phyloP scores from a whole-genome alignment of 768 basidiomycete genomes.

The Coprinellus micaceus region DNA sequence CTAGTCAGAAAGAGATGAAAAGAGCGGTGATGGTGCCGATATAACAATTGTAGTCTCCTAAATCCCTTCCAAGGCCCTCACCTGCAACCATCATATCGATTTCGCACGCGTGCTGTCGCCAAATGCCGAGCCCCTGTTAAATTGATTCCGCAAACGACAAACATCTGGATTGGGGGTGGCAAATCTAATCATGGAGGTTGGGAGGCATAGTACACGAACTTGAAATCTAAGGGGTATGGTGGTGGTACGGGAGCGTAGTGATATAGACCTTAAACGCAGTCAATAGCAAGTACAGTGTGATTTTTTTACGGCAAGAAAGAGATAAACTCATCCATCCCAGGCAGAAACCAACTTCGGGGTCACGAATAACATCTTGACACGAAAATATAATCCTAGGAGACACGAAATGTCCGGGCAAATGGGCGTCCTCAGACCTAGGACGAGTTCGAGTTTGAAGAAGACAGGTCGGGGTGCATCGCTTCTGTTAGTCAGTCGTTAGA shows the following conservation, averaged over 20 bases:
- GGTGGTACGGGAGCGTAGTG: too few species aligned
- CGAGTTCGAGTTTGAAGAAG: background rate
- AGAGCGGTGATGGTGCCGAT: constrained; percentile 14
- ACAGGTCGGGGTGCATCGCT: constrained; percentile 40
- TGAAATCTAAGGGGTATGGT: too few species aligned
- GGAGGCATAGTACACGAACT: too few species aligned
- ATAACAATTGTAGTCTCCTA: constrained; percentile 16
- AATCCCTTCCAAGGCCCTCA: constrained; percentile 10
- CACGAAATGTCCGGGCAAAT: background rate
- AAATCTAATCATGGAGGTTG: too few species aligned
- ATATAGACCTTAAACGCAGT: too few species aligned
- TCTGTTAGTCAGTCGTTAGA: constrained; percentile 22
- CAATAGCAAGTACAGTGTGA: too few species aligned
- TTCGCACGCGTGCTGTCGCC: constrained; percentile 61
- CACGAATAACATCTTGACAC: constrained; percentile 7
- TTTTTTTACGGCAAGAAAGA: too few species aligned
- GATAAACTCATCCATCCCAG: background rate
- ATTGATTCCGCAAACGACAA: too few species aligned
- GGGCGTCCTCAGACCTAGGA: background rate
- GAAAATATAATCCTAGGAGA: background rate
- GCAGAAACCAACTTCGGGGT: background rate
- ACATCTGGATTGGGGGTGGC: too few species aligned
- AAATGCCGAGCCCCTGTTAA: constrained; percentile 32
- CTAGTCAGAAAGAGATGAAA: constrained; percentile 5
- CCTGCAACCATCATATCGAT: constrained; percentile 43